These are phyloP conservation scores for Puccinia horiana DNA, from an alignment of 1,284 basidiomycete genomes.

Conservation along the genomic window DNA sequence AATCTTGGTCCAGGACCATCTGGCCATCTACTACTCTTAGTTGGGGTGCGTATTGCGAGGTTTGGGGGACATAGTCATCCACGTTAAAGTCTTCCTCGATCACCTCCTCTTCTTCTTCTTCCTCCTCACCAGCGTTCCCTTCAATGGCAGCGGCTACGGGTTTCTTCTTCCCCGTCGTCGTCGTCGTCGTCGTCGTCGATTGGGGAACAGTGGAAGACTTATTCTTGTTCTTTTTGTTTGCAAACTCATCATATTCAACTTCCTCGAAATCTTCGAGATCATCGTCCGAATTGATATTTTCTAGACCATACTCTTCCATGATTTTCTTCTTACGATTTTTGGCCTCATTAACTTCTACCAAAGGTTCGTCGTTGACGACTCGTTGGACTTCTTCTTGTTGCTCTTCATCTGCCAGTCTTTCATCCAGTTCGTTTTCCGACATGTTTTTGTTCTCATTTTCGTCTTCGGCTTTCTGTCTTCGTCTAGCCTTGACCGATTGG, in stretches of 20 bases:
- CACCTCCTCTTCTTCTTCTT: slow-evolving; percentile 6
- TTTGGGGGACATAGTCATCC: slow-evolving; percentile 23
- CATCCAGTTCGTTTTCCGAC: neutral
- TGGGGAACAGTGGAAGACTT: neutral
- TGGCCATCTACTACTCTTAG: slow-evolving; percentile 77
- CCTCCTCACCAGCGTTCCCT: neutral
- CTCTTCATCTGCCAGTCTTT: neutral
- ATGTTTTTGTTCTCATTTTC: neutral
- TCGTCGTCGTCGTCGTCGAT: neutral
- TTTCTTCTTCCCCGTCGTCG: neutral
- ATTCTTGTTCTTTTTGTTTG: neutral
- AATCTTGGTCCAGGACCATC: slow-evolving; percentile 76
- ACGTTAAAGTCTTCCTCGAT: slow-evolving; percentile 25
- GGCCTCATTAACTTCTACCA: too few relatives aligned
- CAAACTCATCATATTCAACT: slow-evolving; percentile 57
- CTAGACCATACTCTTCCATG: slow-evolving; percentile 27
- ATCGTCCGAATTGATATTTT: slow-evolving; percentile 57
- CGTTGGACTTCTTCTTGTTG: neutral
- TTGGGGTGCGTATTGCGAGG: slow-evolving; percentile 73
- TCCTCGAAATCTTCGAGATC: slow-evolving; percentile 67
- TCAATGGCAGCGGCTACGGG: neutral
- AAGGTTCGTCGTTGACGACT: too few relatives aligned
- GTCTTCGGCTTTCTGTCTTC: neutral
- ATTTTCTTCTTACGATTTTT: neutral
- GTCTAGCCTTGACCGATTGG: slow-evolving; percentile 12